Evolutionary conservation across 441 rosid species (phyloP).

Genomic region (Jatropha podagrica): DNA sequence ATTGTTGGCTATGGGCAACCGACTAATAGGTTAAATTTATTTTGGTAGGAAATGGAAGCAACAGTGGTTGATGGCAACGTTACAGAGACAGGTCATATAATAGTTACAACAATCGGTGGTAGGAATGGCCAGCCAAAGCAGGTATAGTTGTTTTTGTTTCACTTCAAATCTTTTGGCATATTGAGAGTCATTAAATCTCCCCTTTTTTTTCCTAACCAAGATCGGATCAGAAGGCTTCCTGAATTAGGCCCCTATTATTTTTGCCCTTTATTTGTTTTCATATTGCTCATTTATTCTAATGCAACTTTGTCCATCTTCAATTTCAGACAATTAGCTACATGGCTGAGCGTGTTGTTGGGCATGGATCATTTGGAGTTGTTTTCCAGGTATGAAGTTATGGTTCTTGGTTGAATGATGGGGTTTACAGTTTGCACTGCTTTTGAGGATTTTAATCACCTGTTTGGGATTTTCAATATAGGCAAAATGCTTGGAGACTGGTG

Average conservation of each 20-base stretch:
- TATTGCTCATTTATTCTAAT: conserved; percentile 1
- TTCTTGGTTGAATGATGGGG: conserved; percentile 1
- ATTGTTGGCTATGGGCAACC: neutral
- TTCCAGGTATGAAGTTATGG: conserved; percentile 60
- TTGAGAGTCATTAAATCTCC: neutral
- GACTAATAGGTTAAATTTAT: neutral
- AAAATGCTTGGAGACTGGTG: conserved; percentile 91
- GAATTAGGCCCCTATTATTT: neutral
- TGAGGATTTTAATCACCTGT: neutral
- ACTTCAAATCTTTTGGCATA: neutral
- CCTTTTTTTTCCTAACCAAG: neutral
- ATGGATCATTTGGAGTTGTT: conserved; percentile 96
- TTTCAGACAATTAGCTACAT: conserved; percentile 92
- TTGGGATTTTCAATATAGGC: conserved; percentile 46
- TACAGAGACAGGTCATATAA: conserved; percentile 91
- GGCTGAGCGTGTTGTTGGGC: conserved; percentile 98
- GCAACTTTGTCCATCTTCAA: conserved; percentile 1
- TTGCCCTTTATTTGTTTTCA: neutral
- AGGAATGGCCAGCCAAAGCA: conserved; percentile 93
- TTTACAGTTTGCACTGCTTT: neutral
- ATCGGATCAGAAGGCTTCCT: neutral
- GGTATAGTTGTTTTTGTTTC: conserved; percentile 35
- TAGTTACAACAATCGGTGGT: conserved; percentile 95
- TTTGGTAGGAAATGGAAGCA: conserved; percentile 82
- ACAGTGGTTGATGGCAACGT: conserved; percentile 85